Conservation (phyloP, 2,329 filamentous ascomycete species). For the Colletotrichum sp. region DNA sequence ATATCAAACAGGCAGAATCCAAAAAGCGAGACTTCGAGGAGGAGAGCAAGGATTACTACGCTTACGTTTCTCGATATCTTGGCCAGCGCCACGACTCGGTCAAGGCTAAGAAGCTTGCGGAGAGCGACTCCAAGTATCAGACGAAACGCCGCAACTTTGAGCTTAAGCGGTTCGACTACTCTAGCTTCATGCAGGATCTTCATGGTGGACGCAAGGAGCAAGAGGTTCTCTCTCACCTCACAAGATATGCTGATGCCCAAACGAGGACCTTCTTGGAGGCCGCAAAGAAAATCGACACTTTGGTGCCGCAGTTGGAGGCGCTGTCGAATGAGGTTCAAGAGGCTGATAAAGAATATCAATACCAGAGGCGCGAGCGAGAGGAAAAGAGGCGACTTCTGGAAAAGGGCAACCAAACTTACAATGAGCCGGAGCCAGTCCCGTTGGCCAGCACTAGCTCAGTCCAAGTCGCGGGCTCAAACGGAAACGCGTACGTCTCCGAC, state of each 20-base stretch:
- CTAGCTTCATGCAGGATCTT: conserved; percentile 98
- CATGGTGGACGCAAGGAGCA: conserved; percentile 98
- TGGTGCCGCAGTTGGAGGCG: conserved; percentile 89
- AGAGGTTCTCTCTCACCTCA: conserved; percentile 92
- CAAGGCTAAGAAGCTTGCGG: conserved; percentile 95
- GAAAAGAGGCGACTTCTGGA: conserved; percentile 91
- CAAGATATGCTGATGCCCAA: conserved; percentile 91
- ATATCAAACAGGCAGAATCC: conserved; percentile 96
- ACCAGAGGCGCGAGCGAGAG: conserved; percentile 92
- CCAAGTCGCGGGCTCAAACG: conserved; percentile 42
- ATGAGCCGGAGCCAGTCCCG: conserved; percentile 69
- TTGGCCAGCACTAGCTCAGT: conserved; percentile 38
- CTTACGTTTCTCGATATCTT: conserved; percentile 93
- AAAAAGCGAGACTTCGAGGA: conserved; percentile 99
- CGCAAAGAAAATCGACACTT: conserved; percentile 84
- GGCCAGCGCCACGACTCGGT: conserved; percentile 94
- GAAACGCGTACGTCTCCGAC: conserved; percentile 62
- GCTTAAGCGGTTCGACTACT: conserved; percentile 97
- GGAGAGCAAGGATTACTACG: conserved; percentile 98
- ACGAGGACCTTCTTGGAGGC: conserved; percentile 82
- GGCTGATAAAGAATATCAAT: conserved; percentile 95
- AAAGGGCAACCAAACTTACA: conserved; percentile 79
- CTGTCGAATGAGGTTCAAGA: conserved; percentile 87
- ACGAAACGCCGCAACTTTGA: conserved; percentile 93
- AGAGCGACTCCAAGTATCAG: conserved; percentile 97